These are phyloP conservation scores for Vitis hybrid DNA, from an alignment of 177 flowering plant species.

Conservation along the genomic window DNA sequence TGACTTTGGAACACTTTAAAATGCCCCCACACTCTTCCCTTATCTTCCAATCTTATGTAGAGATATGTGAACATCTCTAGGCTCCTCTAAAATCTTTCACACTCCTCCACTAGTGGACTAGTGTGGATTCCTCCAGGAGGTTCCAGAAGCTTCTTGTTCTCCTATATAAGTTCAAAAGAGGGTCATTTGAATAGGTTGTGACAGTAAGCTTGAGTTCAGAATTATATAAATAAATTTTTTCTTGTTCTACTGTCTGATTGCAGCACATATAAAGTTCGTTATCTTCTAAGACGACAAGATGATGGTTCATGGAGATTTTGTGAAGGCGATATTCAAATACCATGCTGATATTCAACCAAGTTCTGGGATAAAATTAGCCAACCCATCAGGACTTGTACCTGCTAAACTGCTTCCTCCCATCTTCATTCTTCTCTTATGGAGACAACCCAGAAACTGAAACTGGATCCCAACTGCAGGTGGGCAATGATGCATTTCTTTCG, in stretches of 20 bases:
- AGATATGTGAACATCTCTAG: too few relatives aligned
- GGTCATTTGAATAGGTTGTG: too few relatives aligned
- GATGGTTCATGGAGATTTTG: constrained; percentile 94
- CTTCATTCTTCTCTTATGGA: neutral
- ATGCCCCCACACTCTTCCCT: too few relatives aligned
- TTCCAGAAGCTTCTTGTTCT: too few relatives aligned
- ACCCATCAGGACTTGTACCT: constrained; percentile 5
- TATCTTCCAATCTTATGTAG: too few relatives aligned
- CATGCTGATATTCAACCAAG: constrained; percentile 15
- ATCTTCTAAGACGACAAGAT: constrained; percentile 61
- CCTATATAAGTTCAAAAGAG: too few relatives aligned
- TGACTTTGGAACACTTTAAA: too few relatives aligned
- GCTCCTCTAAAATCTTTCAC: too few relatives aligned
- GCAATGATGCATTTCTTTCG: neutral
- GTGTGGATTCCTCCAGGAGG: too few relatives aligned
- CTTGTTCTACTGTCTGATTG: constrained; percentile 17
- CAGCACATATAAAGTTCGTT: constrained; percentile 80
- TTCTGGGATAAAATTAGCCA: neutral
- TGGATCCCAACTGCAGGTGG: neutral
- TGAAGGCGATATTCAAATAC: constrained; percentile 47
- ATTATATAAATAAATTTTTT: neutral
- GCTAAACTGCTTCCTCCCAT: neutral
- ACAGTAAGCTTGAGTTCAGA: neutral
- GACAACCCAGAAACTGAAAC: neutral
- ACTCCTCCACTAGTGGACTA: too few relatives aligned